Base-by-base conservation (phyloP, 2,329 filamentous ascomycete species). In the Stagonosporopsis cucurbitacearum region DNA sequence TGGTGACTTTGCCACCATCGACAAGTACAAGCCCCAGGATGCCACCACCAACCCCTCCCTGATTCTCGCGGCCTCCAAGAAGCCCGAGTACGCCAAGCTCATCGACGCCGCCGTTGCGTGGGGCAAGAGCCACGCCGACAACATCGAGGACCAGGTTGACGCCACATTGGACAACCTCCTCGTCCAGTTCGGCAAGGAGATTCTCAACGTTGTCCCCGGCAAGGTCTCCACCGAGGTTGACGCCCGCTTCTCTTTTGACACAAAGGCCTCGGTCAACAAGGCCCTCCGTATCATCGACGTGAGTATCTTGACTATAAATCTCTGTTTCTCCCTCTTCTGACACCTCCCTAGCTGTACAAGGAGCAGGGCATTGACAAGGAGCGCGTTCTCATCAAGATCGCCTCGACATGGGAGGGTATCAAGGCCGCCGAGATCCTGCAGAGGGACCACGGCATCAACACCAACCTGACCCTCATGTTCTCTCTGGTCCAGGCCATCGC, bases 11-110 rank as follows among this genome's bases (percentile, higher is more conserved):
- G 78, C 81, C 87, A 93, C 93, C 80, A 99, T 99, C 79, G 93
- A 85, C 84, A 97, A 98, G 85, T 99, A 99, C 88, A 96, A 96
- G 88, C 95, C 95, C 66, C 93, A 99, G 86, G 95, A 99, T 91
- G 95, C 95, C 76, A 99, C 95, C 79, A 99, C 95, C 84, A 99
- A 99, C 88, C 95, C 95, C 58, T 98, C 95, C 63, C 86, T 99
- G 78, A 98, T 99, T 81, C 90, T 99, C 77, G 94, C 93, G 68
- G 95, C 95, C 64, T 93, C 95, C 77, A 98, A 99, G 87, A 98
- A 98, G 88, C 76, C 91, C 77, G 93, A 97, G 81, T 98, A 98
- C 80, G 92, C 91, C 74, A 88, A 89, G 79, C 83, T 98, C 76
- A 96, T 97, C 71, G 93, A 98, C 75, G 81, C 83, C 54, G 92